These are phyloP conservation scores for Sporothrix schenckii DNA, from an alignment of 2,329 filamentous ascomycete genomes.

Conservation along the genomic window DNA sequence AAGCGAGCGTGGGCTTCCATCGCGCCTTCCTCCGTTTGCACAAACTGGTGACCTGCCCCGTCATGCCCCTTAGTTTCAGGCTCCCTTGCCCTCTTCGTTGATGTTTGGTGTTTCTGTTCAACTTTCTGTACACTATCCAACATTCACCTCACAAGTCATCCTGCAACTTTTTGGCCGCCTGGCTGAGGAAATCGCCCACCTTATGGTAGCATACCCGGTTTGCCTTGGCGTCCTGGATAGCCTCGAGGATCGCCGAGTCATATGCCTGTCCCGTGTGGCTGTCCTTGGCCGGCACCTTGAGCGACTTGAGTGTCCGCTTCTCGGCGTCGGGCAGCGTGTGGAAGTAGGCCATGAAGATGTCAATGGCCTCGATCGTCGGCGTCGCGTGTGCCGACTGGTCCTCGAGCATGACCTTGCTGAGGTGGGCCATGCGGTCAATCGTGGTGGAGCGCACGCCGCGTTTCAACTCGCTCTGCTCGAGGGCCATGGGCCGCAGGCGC, in stretches of 20 bases:
- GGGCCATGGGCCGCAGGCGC: conserved; percentile 36
- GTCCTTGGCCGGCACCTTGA: conserved; percentile 41
- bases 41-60: neutral
- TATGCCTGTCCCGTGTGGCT: conserved; percentile 39
- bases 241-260: conserved; percentile 40
- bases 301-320: conserved; percentile 37
- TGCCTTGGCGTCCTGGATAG: conserved; percentile 40
- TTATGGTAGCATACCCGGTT: conserved; percentile 40
- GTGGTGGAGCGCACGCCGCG: conserved; percentile 39
- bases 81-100: neutral
- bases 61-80: neutral
- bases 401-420: conserved; percentile 37
- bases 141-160: neutral
- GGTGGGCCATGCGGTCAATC: conserved; percentile 36
- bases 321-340: conserved; percentile 39
- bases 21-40: conserved; percentile 7
- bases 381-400: conserved; percentile 37
- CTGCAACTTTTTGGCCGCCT: conserved; percentile 33
- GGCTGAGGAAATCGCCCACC: conserved; percentile 35
- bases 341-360: conserved; percentile 39
- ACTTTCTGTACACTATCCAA: neutral
- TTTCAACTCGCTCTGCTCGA: conserved; percentile 38
- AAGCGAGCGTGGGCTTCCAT: neutral
- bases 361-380: conserved; percentile 38
- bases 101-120: no score